Evolutionary conservation across 768 basidiomycete species (phyloP).

Genomic region (Astraeus odoratus): DNA sequence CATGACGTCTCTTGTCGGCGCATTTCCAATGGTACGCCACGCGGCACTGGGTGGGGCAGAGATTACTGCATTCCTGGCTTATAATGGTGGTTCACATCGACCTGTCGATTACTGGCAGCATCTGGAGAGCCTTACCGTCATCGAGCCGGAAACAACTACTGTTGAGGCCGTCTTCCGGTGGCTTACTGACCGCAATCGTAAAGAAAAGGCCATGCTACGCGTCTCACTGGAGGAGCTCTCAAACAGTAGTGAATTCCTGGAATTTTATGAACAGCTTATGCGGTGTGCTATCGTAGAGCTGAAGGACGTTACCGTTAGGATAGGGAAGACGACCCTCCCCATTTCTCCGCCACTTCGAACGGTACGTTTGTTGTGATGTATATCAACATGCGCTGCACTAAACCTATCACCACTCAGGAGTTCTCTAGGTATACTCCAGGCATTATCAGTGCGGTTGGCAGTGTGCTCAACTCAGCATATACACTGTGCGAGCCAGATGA

Average conservation of each 20-base stretch:
- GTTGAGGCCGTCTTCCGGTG: not conserved
- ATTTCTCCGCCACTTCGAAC: not conserved
- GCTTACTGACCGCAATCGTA: not conserved
- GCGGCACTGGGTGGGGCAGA: not conserved
- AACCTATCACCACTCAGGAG: not conserved
- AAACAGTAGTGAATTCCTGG: not conserved
- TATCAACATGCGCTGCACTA: not conserved
- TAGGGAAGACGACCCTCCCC: not conserved
- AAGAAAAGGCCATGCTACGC: not conserved
- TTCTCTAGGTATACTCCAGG: not conserved
- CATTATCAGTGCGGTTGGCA: not conserved
- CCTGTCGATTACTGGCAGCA: not conserved
- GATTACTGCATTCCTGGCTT: not conserved
- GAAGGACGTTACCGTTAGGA: not conserved
- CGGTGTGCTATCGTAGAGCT: not conserved
- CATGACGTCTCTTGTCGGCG: not conserved
- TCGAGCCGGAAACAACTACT: not conserved
- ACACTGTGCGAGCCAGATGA: not conserved
- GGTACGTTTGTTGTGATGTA: not conserved
- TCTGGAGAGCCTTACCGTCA: not conserved
- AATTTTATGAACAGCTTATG: not conserved
- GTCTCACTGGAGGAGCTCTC: not conserved
- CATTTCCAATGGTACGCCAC: constrained; percentile 1
- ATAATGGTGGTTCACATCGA: not conserved
- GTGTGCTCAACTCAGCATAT: not conserved